Percentiles rank a stretch among this genome's conserved stretches.
Evolutionary conservation across 345 rosid genomes (phyloP).

Genomic region (Camelina laxa): DNA sequence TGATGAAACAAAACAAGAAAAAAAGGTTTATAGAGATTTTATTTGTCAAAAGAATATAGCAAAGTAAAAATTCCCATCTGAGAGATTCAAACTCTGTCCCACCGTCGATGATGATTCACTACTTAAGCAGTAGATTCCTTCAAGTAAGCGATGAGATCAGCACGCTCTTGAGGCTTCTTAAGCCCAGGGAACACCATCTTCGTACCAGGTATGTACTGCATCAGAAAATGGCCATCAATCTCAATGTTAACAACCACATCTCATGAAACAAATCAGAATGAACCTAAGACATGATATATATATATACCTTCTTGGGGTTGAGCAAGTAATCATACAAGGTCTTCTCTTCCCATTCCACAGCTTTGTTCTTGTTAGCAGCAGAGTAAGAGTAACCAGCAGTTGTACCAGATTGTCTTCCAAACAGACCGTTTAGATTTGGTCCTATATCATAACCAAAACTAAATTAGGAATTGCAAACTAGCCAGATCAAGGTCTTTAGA

Average conservation of each 20-base stretch:
- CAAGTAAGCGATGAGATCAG: conserved; percentile 91
- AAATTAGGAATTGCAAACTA: background rate
- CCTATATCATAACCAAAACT: conserved; percentile 45
- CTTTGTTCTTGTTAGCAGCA: conserved; percentile 90
- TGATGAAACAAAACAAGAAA: conserved; percentile 1
- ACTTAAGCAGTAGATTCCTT: conserved; percentile 73
- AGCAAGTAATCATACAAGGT: conserved; percentile 84
- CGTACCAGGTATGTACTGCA: conserved; percentile 97
- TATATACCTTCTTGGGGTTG: conserved; percentile 86
- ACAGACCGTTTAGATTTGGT: conserved; percentile 86
- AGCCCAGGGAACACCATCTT: conserved; percentile 99
- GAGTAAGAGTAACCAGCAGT: conserved; percentile 70
- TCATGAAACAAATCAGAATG: background rate
- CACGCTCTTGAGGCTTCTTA: conserved; percentile 92
- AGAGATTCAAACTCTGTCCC: conserved; percentile 23
- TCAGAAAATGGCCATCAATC: background rate
- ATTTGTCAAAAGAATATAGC: conserved; percentile 45
- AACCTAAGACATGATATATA: background rate
- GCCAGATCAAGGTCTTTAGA: background rate
- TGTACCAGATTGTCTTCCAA: conserved; percentile 85
- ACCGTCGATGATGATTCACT: background rate
- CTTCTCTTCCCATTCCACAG: conserved; percentile 85
- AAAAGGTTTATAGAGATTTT: conserved; percentile 17
- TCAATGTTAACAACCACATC: background rate
- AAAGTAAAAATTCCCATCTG: background rate